A percentile compares a stretch with the other conserved stretches of the same genome.
Conservation (phyloP, 208 protist species). For the Strigomonas culicis region DNA sequence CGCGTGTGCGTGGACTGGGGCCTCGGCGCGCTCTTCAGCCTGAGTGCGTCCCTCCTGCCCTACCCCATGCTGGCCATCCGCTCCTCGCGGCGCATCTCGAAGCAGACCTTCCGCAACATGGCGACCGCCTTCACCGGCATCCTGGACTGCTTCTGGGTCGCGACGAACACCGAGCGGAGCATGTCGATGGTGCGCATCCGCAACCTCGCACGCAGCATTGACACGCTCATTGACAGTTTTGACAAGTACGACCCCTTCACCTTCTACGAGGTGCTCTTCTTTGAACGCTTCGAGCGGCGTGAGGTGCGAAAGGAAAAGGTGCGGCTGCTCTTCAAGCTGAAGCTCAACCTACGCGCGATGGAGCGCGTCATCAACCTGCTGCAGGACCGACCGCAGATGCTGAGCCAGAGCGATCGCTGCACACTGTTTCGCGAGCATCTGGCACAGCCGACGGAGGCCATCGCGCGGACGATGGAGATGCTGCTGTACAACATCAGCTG, state of each 20-base stretch:
- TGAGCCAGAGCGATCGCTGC: slow-evolving; percentile 50
- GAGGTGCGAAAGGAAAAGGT: slow-evolving; percentile 62
- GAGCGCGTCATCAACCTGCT: slow-evolving; percentile 73
- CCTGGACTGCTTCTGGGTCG: slow-evolving; percentile 60
- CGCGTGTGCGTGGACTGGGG: slow-evolving; percentile 51
- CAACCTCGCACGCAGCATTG: slow-evolving; percentile 40
- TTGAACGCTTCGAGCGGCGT: slow-evolving; percentile 54
- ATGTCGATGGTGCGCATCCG: slow-evolving; percentile 76
- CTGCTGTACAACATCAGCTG: slow-evolving; percentile 44
- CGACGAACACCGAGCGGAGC: slow-evolving; percentile 62
- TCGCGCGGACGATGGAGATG: slow-evolving; percentile 43
- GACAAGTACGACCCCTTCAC: slow-evolving; percentile 41
- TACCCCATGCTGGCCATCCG: slow-evolving; percentile 60
- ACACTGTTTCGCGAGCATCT: slow-evolving; percentile 53
- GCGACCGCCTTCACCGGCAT: slow-evolving; percentile 60
- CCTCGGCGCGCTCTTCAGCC: slow-evolving; percentile 50
- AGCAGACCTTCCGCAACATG: slow-evolving; percentile 36
- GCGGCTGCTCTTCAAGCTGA: slow-evolving; percentile 46
- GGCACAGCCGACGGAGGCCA: slow-evolving; percentile 45
- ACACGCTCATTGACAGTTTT: slow-evolving; percentile 53
- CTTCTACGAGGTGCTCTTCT: slow-evolving; percentile 71
- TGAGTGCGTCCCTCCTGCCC: slow-evolving; percentile 49
- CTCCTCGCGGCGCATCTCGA: slow-evolving; percentile 23
- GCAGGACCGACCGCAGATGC: slow-evolving; percentile 56
- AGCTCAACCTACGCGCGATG: slow-evolving; percentile 69